Evolutionary conservation across 192 early-diverging fungal species (phyloP), one percentile per base, ranked within the genome.

Genomic region (Backusella morwellensis): DNA sequence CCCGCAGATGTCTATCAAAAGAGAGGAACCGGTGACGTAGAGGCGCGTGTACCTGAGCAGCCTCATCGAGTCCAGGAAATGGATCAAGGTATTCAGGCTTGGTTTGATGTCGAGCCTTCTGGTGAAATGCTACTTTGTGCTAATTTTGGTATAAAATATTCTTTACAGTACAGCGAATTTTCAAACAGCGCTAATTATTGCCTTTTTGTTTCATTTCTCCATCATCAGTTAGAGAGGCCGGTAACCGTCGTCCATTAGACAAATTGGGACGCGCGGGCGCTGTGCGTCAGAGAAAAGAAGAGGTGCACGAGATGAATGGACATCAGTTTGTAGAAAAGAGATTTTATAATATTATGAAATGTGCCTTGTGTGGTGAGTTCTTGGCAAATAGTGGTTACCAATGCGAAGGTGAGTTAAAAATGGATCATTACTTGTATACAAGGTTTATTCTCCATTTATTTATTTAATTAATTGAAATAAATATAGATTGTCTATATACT

Each of bases 261-360:
- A 82, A 78, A 78, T 88, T 81, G 68, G 97, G 97, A 50, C 95
- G 93, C 84, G 88, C 89, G 44, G 92, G 87, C 5, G 93, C 93
- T 21, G 89, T 93, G 56, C 91, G 93, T 67, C 92, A 93, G 82
- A 85, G 88, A 77, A 88, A 95, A 75, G 97, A 96, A 74, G 89
- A 94, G 21, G 90, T 95, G 38, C 92, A 89, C 17, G 95, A 96
- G 68, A 89, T 93, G 85, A 95, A 93, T 70, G 97, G 98, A 5
- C 98, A 99, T 80, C 93, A 97, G 80, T 98, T 99, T 84, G 92
- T 91, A 73, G 87, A 93, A 36, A 89, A 93, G 74, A 91, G 92
- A 69, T 97, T 96, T 50, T 98, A 98, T 85, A 95, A 97, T 75
- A 96, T 99, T 78, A 97, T 99, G 96, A 95, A 95, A 83, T 99